Evolutionary conservation across 257 asterid species (phyloP).

Genomic region (Cruciata laevipes): DNA sequence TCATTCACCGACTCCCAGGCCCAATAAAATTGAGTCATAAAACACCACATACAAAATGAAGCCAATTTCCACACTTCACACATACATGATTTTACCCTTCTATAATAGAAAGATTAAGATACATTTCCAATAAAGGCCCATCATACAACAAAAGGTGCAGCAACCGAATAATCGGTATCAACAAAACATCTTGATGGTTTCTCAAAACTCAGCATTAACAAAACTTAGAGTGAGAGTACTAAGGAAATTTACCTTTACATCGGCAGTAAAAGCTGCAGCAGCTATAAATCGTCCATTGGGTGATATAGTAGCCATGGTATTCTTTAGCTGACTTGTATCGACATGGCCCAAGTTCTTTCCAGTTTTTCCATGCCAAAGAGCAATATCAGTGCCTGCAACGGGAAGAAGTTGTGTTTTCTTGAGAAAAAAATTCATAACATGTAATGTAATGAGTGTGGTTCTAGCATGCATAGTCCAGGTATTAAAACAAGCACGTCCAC

Average conservation of each 20-base stretch:
- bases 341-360: conserved; percentile 81
- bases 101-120: not conserved
- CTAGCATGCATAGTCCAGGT: not conserved
- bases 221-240: not conserved
- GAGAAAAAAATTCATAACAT: conserved; percentile 10
- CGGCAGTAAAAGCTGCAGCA: conserved; percentile 99
- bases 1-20: not conserved
- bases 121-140: not conserved
- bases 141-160: not conserved
- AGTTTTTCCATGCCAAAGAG: conserved; percentile 83
- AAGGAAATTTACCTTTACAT: conserved; percentile 64
- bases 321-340: conserved; percentile 93
- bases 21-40: too few species aligned
- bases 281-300: conserved; percentile 97
- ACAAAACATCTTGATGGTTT: not conserved
- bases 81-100: not conserved
- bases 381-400: conserved; percentile 80
- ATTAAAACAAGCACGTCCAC: not conserved
- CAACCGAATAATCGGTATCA: not conserved
- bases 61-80: not conserved
- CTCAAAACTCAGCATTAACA: not conserved
- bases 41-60: not conserved
- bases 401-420: not conserved
- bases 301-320: conserved; percentile 90
- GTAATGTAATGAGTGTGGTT: not conserved